These are phyloP conservation scores for Cryptosporidium ryanae DNA, from an alignment of 169 alveolate genomes.

Conservation along the genomic window DNA sequence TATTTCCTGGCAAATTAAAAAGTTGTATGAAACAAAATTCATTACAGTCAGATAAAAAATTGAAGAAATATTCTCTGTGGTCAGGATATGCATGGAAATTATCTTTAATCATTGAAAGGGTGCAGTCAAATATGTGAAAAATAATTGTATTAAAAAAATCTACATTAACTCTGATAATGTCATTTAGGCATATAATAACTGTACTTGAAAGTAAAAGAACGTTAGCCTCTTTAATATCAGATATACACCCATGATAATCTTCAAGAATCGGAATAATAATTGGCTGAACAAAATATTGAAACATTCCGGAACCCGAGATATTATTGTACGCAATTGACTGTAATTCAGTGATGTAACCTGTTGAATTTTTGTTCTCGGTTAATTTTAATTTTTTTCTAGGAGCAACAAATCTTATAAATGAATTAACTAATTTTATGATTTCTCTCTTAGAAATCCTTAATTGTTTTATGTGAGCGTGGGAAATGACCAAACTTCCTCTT, in stretches of 20 bases:
- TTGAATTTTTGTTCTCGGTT: constrained; percentile 23
- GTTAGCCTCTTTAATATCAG: constrained; percentile 50
- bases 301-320: constrained; percentile 66
- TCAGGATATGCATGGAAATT: constrained; percentile 92
- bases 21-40: constrained; percentile 85
- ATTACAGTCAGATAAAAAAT: constrained; percentile 85
- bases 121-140: constrained; percentile 86
- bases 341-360: constrained; percentile 42
- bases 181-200: constrained; percentile 45
- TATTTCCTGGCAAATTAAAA: constrained; percentile 84
- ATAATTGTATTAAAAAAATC: constrained; percentile 86
- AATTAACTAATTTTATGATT: constrained; percentile 44
- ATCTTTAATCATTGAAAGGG: constrained; percentile 89
- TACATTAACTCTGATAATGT: constrained; percentile 27
- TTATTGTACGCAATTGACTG: constrained; percentile 28
- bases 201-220: constrained; percentile 40
- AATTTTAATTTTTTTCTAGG: constrained; percentile 64
- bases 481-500: constrained; percentile 30
- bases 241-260: constrained; percentile 44
- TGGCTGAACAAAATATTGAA: constrained; percentile 51
- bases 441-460: constrained; percentile 63
- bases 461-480: constrained; percentile 61
- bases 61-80: constrained; percentile 89
- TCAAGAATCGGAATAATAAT: constrained; percentile 50
- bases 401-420: constrained; percentile 52